A percentile compares a stretch with the other conserved stretches of the same genome.
These are phyloP conservation scores for Hymenoscyphus scutula DNA, from an alignment of 2,329 filamentous ascomycete genomes.

Conservation along the genomic window DNA sequence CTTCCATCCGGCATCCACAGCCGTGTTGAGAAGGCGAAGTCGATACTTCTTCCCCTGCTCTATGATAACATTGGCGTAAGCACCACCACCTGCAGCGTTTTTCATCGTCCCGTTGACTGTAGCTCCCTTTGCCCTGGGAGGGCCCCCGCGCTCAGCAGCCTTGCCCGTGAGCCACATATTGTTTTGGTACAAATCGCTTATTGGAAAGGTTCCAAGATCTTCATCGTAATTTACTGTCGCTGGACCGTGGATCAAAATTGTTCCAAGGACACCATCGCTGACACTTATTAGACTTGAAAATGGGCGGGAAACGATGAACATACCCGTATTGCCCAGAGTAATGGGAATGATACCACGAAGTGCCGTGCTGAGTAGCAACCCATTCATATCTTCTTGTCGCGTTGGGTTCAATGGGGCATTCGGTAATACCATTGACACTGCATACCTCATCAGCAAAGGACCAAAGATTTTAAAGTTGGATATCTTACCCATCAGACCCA, in stretches of 20 bases:
- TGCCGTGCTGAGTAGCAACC: slow-evolving; percentile 41
- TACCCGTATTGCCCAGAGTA: slow-evolving; percentile 40
- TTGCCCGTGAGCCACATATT: slow-evolving; percentile 27
- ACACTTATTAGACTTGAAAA: not conserved
- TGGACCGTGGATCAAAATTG: slow-evolving; percentile 60
- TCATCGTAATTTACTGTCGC: slow-evolving; percentile 56
- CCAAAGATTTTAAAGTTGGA: not conserved
- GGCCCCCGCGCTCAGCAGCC: slow-evolving; percentile 25
- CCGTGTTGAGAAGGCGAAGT: slow-evolving; percentile 46
- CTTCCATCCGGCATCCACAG: slow-evolving; percentile 40
- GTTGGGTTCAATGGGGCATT: slow-evolving; percentile 62
- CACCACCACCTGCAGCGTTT: slow-evolving; percentile 14
- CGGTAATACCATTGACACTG: slow-evolving; percentile 9
- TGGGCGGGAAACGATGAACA: not conserved
- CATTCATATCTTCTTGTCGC: slow-evolving; percentile 25
- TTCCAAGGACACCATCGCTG: slow-evolving; percentile 24
- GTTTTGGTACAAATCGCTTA: slow-evolving; percentile 18
- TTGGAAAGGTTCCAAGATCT: slow-evolving; percentile 51
- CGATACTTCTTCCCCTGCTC: slow-evolving; percentile 42
- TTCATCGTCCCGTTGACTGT: slow-evolving; percentile 24
- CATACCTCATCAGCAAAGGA: not conserved
- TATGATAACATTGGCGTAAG: slow-evolving; percentile 25
- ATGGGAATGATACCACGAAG: slow-evolving; percentile 60
- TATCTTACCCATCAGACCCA: slow-evolving; percentile 41
- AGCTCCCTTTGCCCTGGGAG: slow-evolving; percentile 10